Evolutionary conservation across 345 rosid genomes (phyloP), one percentile per base, ranked within the genome.

Genomic region (Cardiospermum halicacabum): DNA sequence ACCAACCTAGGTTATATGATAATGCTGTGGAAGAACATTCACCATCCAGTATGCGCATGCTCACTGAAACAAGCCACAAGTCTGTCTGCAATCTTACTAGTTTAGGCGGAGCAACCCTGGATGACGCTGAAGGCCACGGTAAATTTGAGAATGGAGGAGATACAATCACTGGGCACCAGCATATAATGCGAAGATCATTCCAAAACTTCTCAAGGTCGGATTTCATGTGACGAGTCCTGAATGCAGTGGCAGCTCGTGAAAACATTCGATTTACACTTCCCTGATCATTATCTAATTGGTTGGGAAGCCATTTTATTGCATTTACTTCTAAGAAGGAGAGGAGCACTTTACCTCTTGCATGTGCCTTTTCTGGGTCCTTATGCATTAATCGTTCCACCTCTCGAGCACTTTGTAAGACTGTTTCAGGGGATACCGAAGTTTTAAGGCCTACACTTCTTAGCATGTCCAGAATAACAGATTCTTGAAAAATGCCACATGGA

Each of bases 81-180:
- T 92, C 98, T 68, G 84, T 62, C 72, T 80, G 80, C 42, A 87
- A 72, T 56, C 98, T 84, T 59, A 89, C 98, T 80, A 85, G 88
- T 87, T 85, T 89, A 13, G 98, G 98, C 30, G 98, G 98, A 74
- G 98, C 98, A 76, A 89, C 88, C 49, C 71, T 74, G 67, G 98
- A 84, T 60, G 91, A 80, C 60, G 82, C 96, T 62, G 75, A 75
- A 59, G 96, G 96, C 98, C 98, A 92, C 50, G 98, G 98, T 69
- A 92, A 75, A 76, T 72, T 65, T 62, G 84, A 71, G 79, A 84
- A 89, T 69, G 98, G 98, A 64, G 96, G 81, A 74, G 83, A 77
- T 69, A 81, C 89, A 80, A 89, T 74, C 57, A 92, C 98, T 12
- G 98, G 98, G 74, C 98, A 92, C 98, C 98, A 92, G 79, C 88